Evolutionary conservation across 164 flowering plant genomes (phyloP), one percentile per base, ranked within the genome.

Genomic region (Brasenia schreberi): DNA sequence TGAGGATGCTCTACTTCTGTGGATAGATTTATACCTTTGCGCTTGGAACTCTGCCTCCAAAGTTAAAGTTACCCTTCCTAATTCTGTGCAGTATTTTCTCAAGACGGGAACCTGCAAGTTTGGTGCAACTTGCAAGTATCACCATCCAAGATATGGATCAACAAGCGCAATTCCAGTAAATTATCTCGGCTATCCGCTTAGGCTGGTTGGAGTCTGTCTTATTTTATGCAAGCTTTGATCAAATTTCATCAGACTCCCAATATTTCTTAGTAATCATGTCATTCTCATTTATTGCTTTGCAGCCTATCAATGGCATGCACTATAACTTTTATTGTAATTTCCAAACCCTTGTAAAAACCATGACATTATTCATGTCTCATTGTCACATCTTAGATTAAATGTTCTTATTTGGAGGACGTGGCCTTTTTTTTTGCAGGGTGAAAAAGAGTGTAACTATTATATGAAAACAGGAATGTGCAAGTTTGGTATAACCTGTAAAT

Each of bases 111-210:
- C 81, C 60, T 95, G 99, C 75, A 95, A 86, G 79, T 95, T 84
- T 75, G 99, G 99, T 67, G 66, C 87, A 70, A 81, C 97, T 19
- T 95, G 99, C 79, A 95, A 95, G 81, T 92, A 83, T 75, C 89
- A 95, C 81, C 99, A 95, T 73, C 99, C 99, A 12, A 85, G 77
- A 73, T 76, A 84, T 45, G 96, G 83, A 74, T 80, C 74, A 61
- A 88, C 85, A 73, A 65, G 87, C 65, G 64, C 69, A 59, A 78
- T 70, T 63, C 70, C 87, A 7, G 85, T 83, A 70, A 95, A 90
- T 74, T 77, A 79, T 74, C 67, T 69, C 68, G 97, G 99, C 77
- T 95, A 84, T 72, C 99, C 99, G 27, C 73, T 89, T 63, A 88
- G 96, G 9, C 96, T 81, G 90, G 99, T 91, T 66, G 68, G 89